These are phyloP conservation scores for Candida ovalis DNA, from an alignment of 805 yeast species.

Conservation along the genomic window DNA sequence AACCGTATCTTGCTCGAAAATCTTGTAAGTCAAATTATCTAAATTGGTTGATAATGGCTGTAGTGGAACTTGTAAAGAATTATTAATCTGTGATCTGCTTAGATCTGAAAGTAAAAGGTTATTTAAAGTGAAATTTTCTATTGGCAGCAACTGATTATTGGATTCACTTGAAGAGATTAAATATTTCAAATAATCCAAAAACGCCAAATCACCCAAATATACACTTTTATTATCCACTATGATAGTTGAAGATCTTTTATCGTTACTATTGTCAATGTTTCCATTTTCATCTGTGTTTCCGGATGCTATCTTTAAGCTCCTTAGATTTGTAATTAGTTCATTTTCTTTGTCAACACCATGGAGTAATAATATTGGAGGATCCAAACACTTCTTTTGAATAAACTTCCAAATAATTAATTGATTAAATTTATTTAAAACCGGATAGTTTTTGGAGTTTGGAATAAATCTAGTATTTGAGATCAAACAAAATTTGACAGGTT, in stretches of 20 bases:
- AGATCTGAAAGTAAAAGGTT: constrained; percentile 15
- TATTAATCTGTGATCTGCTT: constrained; percentile 6
- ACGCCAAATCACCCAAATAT: constrained; percentile 26
- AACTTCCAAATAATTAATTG: constrained; percentile 47
- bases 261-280: background rate
- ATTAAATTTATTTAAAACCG: constrained; percentile 57
- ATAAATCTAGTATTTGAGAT: constrained; percentile 55
- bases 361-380: constrained; percentile 41
- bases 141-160: constrained; percentile 26
- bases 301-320: constrained; percentile 5
- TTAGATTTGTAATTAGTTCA: constrained; percentile 12
- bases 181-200: constrained; percentile 28
- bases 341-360: constrained; percentile 51
- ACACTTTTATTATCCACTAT: constrained; percentile 16
- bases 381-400: constrained; percentile 38
- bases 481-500: constrained; percentile 57
- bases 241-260: constrained; percentile 15
- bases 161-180: constrained; percentile 15
- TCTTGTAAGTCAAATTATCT: constrained; percentile 55
- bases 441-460: constrained; percentile 56
- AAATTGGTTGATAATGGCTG: constrained; percentile 65
- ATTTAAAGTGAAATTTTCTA: constrained; percentile 26
- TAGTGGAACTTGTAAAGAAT: constrained; percentile 47
- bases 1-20: constrained; percentile 64
- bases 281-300: constrained; percentile 12